phyloP scores from a whole-genome alignment of 2,329 filamentous ascomycete species.

The Diaporthe velutina region DNA sequence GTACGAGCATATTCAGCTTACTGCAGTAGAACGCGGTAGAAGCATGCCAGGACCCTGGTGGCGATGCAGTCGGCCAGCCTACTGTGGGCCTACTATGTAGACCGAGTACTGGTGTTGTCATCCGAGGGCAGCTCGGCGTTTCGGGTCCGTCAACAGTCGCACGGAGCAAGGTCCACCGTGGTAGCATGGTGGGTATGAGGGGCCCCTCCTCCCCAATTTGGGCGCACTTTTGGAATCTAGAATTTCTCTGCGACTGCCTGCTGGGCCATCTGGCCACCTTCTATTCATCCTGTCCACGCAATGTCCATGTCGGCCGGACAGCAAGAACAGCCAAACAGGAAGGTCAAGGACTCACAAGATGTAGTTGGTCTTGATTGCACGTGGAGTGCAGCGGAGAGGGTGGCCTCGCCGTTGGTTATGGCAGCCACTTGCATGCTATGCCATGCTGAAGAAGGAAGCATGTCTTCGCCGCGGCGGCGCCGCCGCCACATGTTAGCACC shows the following conservation, averaged over 20 bases:
- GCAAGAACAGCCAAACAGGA: neutral
- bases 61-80: neutral
- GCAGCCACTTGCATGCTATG: no score
- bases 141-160: conserved; percentile 18
- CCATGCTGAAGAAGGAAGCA: conserved; percentile 1
- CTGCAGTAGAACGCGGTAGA: conserved; percentile 4
- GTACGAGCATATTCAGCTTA: neutral
- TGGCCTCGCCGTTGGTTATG: conserved; percentile 5
- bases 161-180: conserved; percentile 34
- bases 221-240: neutral
- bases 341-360: neutral
- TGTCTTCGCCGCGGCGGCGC: neutral
- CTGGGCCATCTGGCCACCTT: neutral
- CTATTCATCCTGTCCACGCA: neutral
- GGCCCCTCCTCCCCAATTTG: neutral
- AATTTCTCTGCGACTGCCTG: neutral
- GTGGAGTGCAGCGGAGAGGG: neutral
- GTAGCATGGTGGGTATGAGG: neutral
- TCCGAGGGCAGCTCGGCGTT: conserved; percentile 13
- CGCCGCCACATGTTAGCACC: conserved; percentile 12
- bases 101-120: conserved; percentile 12
- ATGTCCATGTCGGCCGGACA: neutral
- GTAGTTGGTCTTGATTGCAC: no score
- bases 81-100: neutral
- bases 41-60: neutral